phyloP scores from a whole-genome alignment of 768 basidiomycete species.

The Clitopilus passeckerianus region DNA sequence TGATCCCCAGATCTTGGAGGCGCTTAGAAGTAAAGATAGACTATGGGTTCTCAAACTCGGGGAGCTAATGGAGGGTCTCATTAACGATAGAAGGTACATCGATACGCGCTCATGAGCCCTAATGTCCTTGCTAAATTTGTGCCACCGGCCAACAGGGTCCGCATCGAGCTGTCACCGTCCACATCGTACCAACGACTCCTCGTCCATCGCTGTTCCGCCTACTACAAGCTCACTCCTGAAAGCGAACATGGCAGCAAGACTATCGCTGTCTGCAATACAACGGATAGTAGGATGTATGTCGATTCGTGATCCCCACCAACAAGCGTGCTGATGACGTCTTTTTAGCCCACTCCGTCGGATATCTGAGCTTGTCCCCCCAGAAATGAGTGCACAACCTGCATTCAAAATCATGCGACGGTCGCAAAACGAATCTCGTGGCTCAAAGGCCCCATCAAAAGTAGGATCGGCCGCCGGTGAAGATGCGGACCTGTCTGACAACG shows the following conservation, averaged over 20 bases:
- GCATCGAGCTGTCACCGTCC: conserved; percentile 62
- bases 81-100: conserved; percentile 62
- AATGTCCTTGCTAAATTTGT: conserved; percentile 15
- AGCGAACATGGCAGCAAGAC: conserved; percentile 58
- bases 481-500: conserved; percentile 70
- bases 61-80: conserved; percentile 78
- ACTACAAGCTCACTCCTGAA: conserved; percentile 73
- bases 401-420: conserved; percentile 86
- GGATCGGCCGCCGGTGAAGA: conserved; percentile 75
- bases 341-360: conserved; percentile 66
- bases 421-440: conserved; percentile 40
- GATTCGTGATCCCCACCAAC: conserved; percentile 5
- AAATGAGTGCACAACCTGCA: conserved; percentile 64
- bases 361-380: conserved; percentile 73
- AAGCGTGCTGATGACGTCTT: conserved; percentile 3
- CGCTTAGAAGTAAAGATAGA: conserved; percentile 83
- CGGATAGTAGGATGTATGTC: conserved; percentile 75
- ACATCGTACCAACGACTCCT: conserved; percentile 84
- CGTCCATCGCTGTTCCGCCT: conserved; percentile 80
- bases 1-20: conserved; percentile 80
- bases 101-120: neutral
- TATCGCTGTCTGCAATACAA: conserved; percentile 50
- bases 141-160: conserved; percentile 33
- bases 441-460: conserved; percentile 62
- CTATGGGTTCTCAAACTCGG: conserved; percentile 87